A percentile compares a stretch with the other conserved stretches of the same genome.
Evolutionary conservation across 2,329 filamentous ascomycete species (phyloP).

Genomic region (Cladosporium sp.): DNA sequence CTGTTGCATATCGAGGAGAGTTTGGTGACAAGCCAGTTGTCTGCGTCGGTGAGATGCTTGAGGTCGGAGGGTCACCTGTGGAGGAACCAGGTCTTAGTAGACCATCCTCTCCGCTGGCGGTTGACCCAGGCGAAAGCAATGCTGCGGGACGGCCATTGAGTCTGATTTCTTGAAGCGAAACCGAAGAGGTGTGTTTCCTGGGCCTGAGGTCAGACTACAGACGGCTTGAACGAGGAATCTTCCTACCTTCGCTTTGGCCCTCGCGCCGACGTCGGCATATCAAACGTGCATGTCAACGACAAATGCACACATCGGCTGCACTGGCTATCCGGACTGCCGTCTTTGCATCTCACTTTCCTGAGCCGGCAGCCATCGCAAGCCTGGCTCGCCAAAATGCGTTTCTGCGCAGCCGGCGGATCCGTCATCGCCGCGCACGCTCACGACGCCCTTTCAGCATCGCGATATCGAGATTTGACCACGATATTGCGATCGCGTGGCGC

Average conservation of each 20-base stretch:
- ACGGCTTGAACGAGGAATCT: neutral
- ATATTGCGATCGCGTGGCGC: too few species aligned
- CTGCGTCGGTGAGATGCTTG: neutral
- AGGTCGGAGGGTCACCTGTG: neutral
- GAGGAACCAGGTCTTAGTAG: neutral
- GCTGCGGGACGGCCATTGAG: neutral
- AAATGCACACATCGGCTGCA: conserved; percentile 4
- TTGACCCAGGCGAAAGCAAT: too few species aligned
- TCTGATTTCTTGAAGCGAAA: neutral
- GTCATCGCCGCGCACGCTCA: neutral
- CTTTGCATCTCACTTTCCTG: conserved; percentile 11
- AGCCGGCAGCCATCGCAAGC: conserved; percentile 6
- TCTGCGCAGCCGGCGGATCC: neutral
- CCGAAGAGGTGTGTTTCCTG: neutral
- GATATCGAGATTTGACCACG: too few species aligned
- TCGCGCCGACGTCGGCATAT: conserved; percentile 3
- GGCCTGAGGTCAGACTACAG: neutral
- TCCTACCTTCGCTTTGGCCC: conserved; percentile 9
- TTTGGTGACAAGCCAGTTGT: neutral
- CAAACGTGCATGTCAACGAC: conserved; percentile 8
- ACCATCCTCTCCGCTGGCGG: too few species aligned
- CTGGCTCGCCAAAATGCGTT: conserved; percentile 5
- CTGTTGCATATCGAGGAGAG: neutral
- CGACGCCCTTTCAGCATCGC: too few species aligned
- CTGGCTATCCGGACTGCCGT: neutral